Conservation (phyloP, 2,329 filamentous ascomycete species). For the Hortaea werneckii region DNA sequence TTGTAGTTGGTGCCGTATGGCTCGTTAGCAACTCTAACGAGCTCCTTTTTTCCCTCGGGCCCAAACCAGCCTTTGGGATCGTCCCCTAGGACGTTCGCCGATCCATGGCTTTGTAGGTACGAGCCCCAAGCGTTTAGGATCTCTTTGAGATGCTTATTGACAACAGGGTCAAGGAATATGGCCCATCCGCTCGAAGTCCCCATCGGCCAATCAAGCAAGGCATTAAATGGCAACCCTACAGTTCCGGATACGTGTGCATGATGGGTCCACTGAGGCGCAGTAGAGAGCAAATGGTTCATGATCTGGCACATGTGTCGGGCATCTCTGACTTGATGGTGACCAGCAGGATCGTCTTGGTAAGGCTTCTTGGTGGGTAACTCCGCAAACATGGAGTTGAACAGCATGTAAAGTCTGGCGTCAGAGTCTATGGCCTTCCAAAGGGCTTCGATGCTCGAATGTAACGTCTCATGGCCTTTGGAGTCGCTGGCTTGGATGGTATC, state of each 20-base stretch:
- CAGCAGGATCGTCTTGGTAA: constrained; percentile 53
- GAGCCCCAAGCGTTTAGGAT: constrained; percentile 41
- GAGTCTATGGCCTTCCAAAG: constrained; percentile 59
- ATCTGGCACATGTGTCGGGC: constrained; percentile 57
- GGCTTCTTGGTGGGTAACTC: constrained; percentile 52
- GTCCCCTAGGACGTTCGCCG: constrained; percentile 28
- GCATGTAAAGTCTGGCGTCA: constrained; percentile 55
- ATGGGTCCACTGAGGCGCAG: constrained; percentile 33
- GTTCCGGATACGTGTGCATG: constrained; percentile 31
- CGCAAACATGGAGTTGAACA: constrained; percentile 53
- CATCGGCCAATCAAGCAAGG: constrained; percentile 51
- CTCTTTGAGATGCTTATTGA: constrained; percentile 44
- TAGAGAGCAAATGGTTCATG: constrained; percentile 46
- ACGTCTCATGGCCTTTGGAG: constrained; percentile 45
- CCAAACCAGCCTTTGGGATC: constrained; percentile 33
- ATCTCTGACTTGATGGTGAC: constrained; percentile 52
- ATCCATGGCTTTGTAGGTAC: constrained; percentile 25
- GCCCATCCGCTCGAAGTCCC: constrained; percentile 44
- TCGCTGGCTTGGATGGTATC: constrained; percentile 46
- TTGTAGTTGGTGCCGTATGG: constrained; percentile 15
- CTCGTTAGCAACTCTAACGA: constrained; percentile 24
- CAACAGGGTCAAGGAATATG: constrained; percentile 43
- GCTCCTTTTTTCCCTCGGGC: constrained; percentile 27
- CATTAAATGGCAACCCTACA: constrained; percentile 48
- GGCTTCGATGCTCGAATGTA: constrained; percentile 53